Conservation (phyloP, 176 grass and related monocot genomes). For the Zoysia pacifica region DNA sequence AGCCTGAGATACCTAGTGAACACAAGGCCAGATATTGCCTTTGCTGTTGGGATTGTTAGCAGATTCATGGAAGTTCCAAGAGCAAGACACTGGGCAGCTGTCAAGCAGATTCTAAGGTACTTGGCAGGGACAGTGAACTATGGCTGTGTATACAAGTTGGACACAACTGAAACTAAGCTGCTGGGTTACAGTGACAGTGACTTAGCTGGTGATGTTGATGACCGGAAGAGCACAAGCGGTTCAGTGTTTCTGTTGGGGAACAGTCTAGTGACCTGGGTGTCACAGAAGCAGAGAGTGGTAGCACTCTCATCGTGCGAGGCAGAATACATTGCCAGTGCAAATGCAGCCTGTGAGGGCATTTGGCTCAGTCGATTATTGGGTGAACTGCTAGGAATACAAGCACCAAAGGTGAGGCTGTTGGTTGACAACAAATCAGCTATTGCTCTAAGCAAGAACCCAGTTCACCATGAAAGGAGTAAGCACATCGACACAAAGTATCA, state of each 20-base stretch:
- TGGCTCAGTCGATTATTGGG: not conserved
- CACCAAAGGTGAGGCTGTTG: not conserved
- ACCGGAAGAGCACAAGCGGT: not conserved
- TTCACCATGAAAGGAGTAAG: not conserved
- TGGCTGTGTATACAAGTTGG: not conserved
- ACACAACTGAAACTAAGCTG: not conserved
- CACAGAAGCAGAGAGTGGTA: not conserved
- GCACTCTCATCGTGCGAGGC: not conserved
- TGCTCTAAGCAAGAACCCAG: not conserved
- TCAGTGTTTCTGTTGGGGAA: not conserved
- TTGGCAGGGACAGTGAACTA: not conserved
- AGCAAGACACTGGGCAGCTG: not conserved
- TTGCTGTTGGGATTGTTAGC: not conserved
- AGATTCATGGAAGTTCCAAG: not conserved
- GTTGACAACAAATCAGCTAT: not conserved
- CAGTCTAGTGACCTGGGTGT: not conserved
- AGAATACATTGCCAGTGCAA: not conserved
- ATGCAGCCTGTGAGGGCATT: not conserved
- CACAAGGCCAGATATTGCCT: not conserved
- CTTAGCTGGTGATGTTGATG: not conserved
- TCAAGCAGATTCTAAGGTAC: not conserved
- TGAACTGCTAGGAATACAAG: not conserved
- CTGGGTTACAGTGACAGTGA: not conserved
- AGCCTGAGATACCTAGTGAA: not conserved
- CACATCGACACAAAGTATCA: not conserved